phyloP scores from a whole-genome alignment of 2,329 filamentous ascomycete species.

The Leptographium flavum region DNA sequence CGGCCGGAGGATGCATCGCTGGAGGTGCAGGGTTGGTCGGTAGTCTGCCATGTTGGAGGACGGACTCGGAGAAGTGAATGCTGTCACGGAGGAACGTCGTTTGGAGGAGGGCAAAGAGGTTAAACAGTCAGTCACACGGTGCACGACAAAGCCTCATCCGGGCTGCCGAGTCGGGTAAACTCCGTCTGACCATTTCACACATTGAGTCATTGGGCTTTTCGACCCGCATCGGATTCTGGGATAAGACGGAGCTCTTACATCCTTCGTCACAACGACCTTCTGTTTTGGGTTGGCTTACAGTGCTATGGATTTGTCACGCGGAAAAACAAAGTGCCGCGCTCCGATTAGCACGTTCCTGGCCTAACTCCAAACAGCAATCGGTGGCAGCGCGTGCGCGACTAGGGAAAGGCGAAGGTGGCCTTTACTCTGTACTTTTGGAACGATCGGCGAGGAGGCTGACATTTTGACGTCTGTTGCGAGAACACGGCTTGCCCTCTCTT shows the following conservation, averaged over 20 bases:
- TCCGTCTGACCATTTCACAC: too few species aligned
- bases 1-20: conserved; percentile 25
- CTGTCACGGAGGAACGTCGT: too few species aligned
- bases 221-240: too few species aligned
- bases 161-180: too few species aligned
- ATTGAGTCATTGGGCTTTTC: too few species aligned
- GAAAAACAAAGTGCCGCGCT: conserved; percentile 3
- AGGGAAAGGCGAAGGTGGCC: conserved; percentile 1
- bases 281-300: not conserved
- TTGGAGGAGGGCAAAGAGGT: not conserved
- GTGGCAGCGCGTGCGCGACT: not conserved
- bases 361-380: not conserved
- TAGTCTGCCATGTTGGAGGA: not conserved
- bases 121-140: too few species aligned
- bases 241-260: not conserved
- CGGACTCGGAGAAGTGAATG: too few species aligned
- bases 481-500: not conserved
- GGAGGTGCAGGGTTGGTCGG: conserved; percentile 16
- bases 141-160: too few species aligned
- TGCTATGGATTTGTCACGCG: not conserved
- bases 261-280: not conserved
- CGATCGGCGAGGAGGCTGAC: not conserved
- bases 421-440: not conserved
- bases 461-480: too few species aligned
- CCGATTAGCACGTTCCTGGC: conserved; percentile 4